Base-by-base conservation (phyloP, 345 rosid genomes). In the Pseudoturritis turrita region DNA sequence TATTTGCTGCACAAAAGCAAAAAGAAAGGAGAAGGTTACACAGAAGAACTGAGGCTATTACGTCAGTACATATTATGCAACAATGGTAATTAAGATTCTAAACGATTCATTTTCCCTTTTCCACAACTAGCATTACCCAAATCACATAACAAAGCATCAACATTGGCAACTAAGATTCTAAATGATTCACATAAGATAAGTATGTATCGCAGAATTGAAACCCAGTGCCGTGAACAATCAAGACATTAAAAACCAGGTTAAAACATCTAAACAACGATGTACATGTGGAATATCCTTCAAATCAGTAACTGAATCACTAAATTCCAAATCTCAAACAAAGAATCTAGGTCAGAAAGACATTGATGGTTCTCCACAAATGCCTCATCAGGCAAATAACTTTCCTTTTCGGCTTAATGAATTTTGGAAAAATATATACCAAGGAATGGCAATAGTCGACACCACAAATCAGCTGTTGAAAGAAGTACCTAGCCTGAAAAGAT, bases 391-490 rank as follows among this genome's bases (percentile, higher is more conserved):
- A 17, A 36, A 17, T 17, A 62, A 46, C n/a, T 58, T 58, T 13
- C 26, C 39, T 56, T 35, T 5, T 33, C 31, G 54, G 36, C 28
- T 51, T 17, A 25, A 46, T 1, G n/a, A 19, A 47, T 23, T 28
- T 37, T 9, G 36, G 28, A 40, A 41, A 23, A 39, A 62, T 7
- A 57, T 28, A 73, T 85, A 90, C 97, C 94, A 88, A 80, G 43
- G 87, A 66, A 68, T 90, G 97, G 68, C 92, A 90, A 77, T 85
- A 90, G 79, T 89, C 84, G 54, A 90, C 97, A 40, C 97, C 97
- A 33, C 90, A 88, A 61, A 88, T 88, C 65, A 90, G 95, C 79
- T 90, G 97, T 79, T 90, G 97, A 78, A 86, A 90, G 87, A 91
- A 91, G 79, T 91, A 88, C 64, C 96, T 86, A 43, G 89, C 96